Evolutionary conservation across 2,329 filamentous ascomycete species (phyloP).

Genomic region (Cercospora canescens): DNA sequence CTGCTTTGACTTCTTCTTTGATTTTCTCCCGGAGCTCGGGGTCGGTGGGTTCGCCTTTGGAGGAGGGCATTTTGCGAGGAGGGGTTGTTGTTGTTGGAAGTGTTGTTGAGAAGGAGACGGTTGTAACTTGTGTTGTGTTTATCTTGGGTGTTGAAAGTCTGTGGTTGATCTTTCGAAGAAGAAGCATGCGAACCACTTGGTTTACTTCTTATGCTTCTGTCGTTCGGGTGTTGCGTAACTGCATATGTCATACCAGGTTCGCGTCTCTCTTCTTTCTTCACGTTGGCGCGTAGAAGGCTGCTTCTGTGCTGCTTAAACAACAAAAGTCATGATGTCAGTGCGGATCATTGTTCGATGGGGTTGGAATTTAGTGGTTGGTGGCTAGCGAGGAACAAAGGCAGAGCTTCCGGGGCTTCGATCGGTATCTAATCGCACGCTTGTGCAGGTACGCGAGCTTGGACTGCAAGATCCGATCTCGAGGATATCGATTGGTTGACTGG

Average conservation of each 20-base stretch:
- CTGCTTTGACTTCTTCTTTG: constrained; percentile 37
- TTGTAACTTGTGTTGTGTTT: too few relatives aligned
- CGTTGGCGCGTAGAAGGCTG: neutral
- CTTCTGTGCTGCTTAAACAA: neutral
- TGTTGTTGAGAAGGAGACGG: too few relatives aligned
- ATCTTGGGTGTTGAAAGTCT: too few relatives aligned
- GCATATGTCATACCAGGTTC: neutral
- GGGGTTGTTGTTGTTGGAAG: neutral
- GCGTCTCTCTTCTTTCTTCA: neutral
- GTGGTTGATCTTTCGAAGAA: too few relatives aligned
- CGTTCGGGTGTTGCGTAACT: neutral
- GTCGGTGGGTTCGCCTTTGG: constrained; percentile 36
- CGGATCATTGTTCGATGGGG: constrained; percentile 3
- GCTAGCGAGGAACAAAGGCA: neutral
- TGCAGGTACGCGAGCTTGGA: neutral
- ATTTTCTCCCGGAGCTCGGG: constrained; percentile 35
- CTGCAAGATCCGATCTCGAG: neutral
- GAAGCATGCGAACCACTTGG: too few relatives aligned
- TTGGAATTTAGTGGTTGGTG: neutral
- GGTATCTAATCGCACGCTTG: neutral
- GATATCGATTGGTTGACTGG: too few relatives aligned
- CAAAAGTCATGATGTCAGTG: constrained; percentile 3
- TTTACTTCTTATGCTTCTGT: too few relatives aligned
- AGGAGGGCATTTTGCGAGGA: constrained; percentile 30
- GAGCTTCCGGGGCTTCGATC: neutral